Conservation (phyloP, 2,329 filamentous ascomycete species). For the Meredithiella fracta region DNA sequence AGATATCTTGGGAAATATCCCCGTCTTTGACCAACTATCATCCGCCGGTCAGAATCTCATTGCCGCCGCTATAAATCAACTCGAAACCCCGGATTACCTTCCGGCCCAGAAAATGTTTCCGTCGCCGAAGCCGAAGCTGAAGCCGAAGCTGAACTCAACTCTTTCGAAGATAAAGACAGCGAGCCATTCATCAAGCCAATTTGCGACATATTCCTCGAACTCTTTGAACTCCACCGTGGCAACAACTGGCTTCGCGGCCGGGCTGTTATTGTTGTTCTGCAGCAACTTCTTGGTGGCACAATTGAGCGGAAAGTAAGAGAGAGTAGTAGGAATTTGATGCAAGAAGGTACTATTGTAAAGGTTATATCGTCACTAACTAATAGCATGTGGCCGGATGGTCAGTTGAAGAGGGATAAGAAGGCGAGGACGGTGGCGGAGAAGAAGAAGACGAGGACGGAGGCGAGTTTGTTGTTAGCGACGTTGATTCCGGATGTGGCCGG, state of each 20-base stretch:
- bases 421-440: constrained; percentile 57
- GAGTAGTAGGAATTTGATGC: constrained; percentile 52
- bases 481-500: constrained; percentile 80
- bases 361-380: constrained; percentile 62
- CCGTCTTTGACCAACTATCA: constrained; percentile 85
- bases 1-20: constrained; percentile 89
- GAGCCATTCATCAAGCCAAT: constrained; percentile 98
- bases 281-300: constrained; percentile 87
- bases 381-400: constrained; percentile 65
- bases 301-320: constrained; percentile 93
- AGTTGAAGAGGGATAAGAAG: constrained; percentile 31
- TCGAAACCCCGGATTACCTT: constrained; percentile 36
- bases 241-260: constrained; percentile 95
- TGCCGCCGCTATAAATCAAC: constrained; percentile 53
- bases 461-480: constrained; percentile 74
- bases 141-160: constrained; percentile 83
- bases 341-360: constrained; percentile 61
- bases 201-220: constrained; percentile 90
- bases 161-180: constrained; percentile 75
- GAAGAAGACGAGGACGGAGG: constrained; percentile 66
- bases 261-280: constrained; percentile 87
- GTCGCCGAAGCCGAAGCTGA: constrained; percentile 77
- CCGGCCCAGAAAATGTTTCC: constrained; percentile 33
- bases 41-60: constrained; percentile 83
- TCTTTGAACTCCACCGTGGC: constrained; percentile 84